A percentile compares a stretch with the other conserved stretches of the same genome.
These are phyloP conservation scores for Diaporthe velutina DNA, from an alignment of 2,329 filamentous ascomycete genomes.

Conservation along the genomic window DNA sequence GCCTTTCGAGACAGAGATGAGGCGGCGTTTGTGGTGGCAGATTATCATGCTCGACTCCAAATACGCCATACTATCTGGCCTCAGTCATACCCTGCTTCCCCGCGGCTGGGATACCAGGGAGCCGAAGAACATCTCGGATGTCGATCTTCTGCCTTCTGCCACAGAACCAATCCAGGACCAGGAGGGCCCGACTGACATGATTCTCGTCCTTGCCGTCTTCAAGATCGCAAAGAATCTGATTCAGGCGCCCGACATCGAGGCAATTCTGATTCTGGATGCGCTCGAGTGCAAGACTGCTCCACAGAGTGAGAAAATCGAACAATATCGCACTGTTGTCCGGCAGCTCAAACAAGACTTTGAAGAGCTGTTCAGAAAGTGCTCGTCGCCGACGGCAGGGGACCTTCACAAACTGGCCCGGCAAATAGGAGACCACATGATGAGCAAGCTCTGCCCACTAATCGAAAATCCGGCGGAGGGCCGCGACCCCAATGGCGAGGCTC, in stretches of 20 bases:
- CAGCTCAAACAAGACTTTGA: slow-evolving; percentile 58
- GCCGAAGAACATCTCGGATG: slow-evolving; percentile 71
- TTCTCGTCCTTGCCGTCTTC: slow-evolving; percentile 65
- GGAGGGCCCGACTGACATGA: slow-evolving; percentile 73
- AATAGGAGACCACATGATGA: slow-evolving; percentile 60
- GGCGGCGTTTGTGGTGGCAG: slow-evolving; percentile 77
- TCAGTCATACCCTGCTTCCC: slow-evolving; percentile 65
- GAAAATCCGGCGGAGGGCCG: slow-evolving; percentile 60
- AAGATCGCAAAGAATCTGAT: slow-evolving; percentile 64
- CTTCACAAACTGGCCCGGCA: slow-evolving; percentile 64
- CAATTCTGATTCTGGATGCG: slow-evolving; percentile 61
- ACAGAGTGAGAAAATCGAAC: slow-evolving; percentile 52
- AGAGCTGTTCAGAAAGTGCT: slow-evolving; percentile 62
- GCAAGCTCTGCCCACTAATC: slow-evolving; percentile 63
- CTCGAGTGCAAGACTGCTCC: slow-evolving; percentile 45
- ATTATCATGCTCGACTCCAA: slow-evolving; percentile 70
- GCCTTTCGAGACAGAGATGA: slow-evolving; percentile 76
- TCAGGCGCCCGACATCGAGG: slow-evolving; percentile 62
- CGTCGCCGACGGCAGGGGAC: slow-evolving; percentile 65
- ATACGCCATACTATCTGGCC: slow-evolving; percentile 68
- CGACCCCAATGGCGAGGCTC: slow-evolving; percentile 64
- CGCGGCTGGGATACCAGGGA: slow-evolving; percentile 68
- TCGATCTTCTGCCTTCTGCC: slow-evolving; percentile 67
- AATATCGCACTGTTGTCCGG: slow-evolving; percentile 57
- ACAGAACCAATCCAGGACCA: slow-evolving; percentile 63